These are phyloP conservation scores for Eimeria mitis DNA, from an alignment of 169 alveolate genomes.

Conservation along the genomic window DNA sequence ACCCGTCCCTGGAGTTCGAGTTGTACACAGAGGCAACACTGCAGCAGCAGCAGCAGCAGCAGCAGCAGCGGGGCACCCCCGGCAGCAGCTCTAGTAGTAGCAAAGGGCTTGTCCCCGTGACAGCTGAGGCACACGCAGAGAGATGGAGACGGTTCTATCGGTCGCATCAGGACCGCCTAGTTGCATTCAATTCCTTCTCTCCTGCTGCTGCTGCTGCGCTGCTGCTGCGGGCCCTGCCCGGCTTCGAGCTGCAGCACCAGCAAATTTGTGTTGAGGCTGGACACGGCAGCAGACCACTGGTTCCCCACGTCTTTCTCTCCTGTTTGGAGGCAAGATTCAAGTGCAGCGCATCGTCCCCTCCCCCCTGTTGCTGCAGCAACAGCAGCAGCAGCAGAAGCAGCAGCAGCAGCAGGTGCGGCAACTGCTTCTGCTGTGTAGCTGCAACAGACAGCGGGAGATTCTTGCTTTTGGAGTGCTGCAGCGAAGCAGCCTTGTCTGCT, in stretches of 20 bases:
- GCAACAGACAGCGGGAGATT: conserved; percentile 58
- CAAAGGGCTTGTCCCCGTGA: conserved; percentile 52
- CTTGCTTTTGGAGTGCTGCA: conserved; percentile 49
- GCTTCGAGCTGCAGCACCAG: conserved; percentile 45
- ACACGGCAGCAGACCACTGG: conserved; percentile 61
- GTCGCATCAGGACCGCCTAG: conserved; percentile 55
- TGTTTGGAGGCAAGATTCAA: conserved; percentile 18
- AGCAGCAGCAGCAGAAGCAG: background rate
- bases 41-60: conserved; percentile 64
- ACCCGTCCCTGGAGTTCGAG: conserved; percentile 43
- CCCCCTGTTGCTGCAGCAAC: conserved; percentile 36
- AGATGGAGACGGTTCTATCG: conserved; percentile 44
- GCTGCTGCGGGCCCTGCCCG: conserved; percentile 64
- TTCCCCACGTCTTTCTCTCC: conserved; percentile 27
- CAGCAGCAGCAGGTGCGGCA: conserved; percentile 58
- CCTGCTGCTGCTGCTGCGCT: conserved; percentile 60
- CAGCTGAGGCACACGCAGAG: conserved; percentile 58
- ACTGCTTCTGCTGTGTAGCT: conserved; percentile 66
- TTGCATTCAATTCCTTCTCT: conserved; percentile 48
- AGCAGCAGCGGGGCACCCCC: conserved; percentile 34
- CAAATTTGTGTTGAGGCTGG: conserved; percentile 54
- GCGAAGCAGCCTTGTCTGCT: conserved; percentile 64
- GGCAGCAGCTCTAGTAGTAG: conserved; percentile 1
- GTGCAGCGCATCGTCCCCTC: conserved; percentile 54
- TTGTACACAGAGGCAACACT: conserved; percentile 36